phyloP scores from a whole-genome alignment of 192 early-diverging fungal species.

The Rhizophlyctis rosea region DNA sequence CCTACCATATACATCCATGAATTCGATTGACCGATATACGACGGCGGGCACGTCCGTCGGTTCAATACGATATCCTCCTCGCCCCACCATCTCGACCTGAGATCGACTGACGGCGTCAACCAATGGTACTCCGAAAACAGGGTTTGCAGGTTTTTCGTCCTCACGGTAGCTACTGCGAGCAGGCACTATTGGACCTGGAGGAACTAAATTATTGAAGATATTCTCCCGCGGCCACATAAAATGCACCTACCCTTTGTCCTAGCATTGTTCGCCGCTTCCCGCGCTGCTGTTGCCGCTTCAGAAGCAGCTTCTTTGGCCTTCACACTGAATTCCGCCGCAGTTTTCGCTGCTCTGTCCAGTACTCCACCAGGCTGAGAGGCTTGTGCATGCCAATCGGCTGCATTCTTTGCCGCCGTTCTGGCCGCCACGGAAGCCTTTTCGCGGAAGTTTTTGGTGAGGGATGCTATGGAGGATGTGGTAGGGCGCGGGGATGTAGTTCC shows the following conservation, averaged over 20 bases:
- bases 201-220: too few relatives aligned
- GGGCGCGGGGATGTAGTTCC: background rate
- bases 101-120: conserved; percentile 6
- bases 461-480: conserved; percentile 4
- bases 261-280: background rate
- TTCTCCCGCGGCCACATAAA: background rate
- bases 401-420: too few relatives aligned
- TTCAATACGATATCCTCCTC: conserved; percentile 33
- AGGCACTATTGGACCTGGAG: too few relatives aligned
- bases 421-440: conserved; percentile 23
- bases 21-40: conserved; percentile 95
- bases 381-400: conserved; percentile 23
- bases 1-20: conserved; percentile 63
- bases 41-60: conserved; percentile 86
- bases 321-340: conserved; percentile 5
- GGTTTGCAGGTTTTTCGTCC: background rate
- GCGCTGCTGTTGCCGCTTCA: conserved; percentile 12
- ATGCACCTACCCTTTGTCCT: background rate
- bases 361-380: too few relatives aligned
- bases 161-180: too few relatives aligned
- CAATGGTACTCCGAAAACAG: conserved; percentile 9
- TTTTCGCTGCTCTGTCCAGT: too few relatives aligned
- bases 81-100: background rate
- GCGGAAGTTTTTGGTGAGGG: conserved; percentile 21
- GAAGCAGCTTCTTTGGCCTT: conserved; percentile 16